Evolutionary conservation across 1,284 basidiomycete genomes (phyloP).

Genomic region (Ganoderma leucocontextum): DNA sequence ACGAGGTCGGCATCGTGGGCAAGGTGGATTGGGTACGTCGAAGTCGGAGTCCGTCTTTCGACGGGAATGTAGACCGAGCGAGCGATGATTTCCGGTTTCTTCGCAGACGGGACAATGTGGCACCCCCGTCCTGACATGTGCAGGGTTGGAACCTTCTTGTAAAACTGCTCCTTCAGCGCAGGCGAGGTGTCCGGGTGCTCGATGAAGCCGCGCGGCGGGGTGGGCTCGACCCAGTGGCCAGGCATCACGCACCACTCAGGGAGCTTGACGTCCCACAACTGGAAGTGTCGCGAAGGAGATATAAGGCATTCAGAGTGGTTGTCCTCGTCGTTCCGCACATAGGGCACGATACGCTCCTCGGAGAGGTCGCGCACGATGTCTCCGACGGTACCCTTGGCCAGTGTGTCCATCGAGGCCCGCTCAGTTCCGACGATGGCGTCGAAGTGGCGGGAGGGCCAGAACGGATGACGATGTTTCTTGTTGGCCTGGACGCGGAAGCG

Average conservation of each 20-base stretch:
- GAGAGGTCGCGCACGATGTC: constrained; percentile 12
- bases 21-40: background rate
- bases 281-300: constrained; percentile 7
- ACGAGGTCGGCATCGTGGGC: constrained; percentile 12
- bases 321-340: constrained; percentile 27
- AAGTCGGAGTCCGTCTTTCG: too few relatives aligned
- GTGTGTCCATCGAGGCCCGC: background rate
- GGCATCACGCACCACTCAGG: constrained; percentile 25
- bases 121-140: constrained; percentile 12
- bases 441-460: constrained; percentile 19
- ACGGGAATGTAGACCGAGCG: constrained; percentile 23
- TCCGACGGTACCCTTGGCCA: background rate
- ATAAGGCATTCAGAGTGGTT: background rate
- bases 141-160: constrained; percentile 22
- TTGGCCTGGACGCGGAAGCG: constrained; percentile 27
- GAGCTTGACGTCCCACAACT: constrained; percentile 19
- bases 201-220: constrained; percentile 19
- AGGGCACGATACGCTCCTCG: constrained; percentile 14
- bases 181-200: background rate
- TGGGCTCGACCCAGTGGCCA: constrained; percentile 22
- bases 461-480: constrained; percentile 24
- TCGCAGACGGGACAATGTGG: constrained; percentile 19
- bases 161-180: constrained; percentile 13
- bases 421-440: background rate
- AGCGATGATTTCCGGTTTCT: constrained; percentile 17